Percentiles rank a stretch among this genome's conserved stretches.
Conservation (phyloP, 1,284 basidiomycete species). For the Polyporus tsugae region DNA sequence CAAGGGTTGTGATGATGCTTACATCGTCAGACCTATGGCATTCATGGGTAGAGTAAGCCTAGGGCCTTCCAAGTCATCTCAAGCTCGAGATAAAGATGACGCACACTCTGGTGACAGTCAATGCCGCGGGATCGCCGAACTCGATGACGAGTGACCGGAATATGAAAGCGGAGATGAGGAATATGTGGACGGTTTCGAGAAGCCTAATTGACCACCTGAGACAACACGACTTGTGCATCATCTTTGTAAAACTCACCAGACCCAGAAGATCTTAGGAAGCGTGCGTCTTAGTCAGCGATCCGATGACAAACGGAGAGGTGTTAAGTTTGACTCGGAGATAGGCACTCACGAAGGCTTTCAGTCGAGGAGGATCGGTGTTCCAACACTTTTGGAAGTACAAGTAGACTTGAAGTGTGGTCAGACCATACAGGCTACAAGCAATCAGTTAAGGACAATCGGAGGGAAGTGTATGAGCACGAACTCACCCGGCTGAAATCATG, state of each 20-base stretch:
- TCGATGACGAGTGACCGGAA: not conserved
- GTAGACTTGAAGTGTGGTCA: not conserved
- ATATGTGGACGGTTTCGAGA: not conserved
- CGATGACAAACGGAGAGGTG: not conserved
- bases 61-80: not conserved
- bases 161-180: not conserved
- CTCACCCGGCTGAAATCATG: not conserved
- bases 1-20: not conserved
- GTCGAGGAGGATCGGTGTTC: not conserved
- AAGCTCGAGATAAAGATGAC: not conserved
- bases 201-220: not conserved
- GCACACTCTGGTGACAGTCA: not conserved
- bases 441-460: not conserved
- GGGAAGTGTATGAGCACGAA: not conserved
- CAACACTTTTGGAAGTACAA: not conserved
- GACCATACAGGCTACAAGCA: not conserved
- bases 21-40: not conserved
- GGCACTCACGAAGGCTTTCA: not conserved
- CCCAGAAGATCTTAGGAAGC: not conserved
- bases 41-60: too few species aligned
- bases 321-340: not conserved
- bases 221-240: not conserved
- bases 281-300: not conserved
- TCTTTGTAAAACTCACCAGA: not conserved
- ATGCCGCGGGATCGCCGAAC: not conserved